phyloP scores from a whole-genome alignment of 75 land plant species.

The Isoetes taiwanensis region DNA sequence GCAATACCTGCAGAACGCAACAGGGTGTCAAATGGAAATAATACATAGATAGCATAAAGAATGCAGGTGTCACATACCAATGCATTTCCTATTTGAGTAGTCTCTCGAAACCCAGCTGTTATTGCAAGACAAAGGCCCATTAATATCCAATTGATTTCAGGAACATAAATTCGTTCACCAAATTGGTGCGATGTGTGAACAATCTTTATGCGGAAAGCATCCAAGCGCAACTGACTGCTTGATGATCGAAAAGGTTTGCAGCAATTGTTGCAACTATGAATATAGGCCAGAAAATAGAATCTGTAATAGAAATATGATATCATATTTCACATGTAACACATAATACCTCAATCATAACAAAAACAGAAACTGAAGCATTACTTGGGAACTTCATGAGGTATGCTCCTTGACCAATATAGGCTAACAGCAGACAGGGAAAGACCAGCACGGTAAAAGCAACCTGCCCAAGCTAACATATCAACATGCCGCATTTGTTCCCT shows the following conservation, averaged over 20 bases:
- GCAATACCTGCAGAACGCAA: neutral
- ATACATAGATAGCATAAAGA: neutral
- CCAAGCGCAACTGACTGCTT: conserved; percentile 4
- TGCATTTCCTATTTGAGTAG: conserved; percentile 1
- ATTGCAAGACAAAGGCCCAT: neutral
- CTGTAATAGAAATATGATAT: neutral
- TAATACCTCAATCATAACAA: no score
- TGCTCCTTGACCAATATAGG: neutral
- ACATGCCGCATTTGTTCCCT: neutral
- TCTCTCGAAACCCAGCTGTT: conserved; percentile 1
- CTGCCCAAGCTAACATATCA: neutral
- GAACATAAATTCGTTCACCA: neutral
- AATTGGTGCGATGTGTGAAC: neutral
- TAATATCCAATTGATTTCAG: conserved; percentile 3
- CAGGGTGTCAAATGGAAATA: neutral
- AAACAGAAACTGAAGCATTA: neutral
- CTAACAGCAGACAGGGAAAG: neutral
- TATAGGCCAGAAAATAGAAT: neutral
- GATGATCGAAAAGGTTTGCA: conserved; percentile 1
- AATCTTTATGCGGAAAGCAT: conserved; percentile 1
- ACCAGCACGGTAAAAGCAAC: neutral
- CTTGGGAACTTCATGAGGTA: neutral
- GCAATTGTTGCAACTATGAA: neutral
- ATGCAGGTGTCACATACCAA: neutral
- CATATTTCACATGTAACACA: no score